phyloP scores from a whole-genome alignment of 2,329 filamentous ascomycete genomes.

The Laburnicola sp. region DNA sequence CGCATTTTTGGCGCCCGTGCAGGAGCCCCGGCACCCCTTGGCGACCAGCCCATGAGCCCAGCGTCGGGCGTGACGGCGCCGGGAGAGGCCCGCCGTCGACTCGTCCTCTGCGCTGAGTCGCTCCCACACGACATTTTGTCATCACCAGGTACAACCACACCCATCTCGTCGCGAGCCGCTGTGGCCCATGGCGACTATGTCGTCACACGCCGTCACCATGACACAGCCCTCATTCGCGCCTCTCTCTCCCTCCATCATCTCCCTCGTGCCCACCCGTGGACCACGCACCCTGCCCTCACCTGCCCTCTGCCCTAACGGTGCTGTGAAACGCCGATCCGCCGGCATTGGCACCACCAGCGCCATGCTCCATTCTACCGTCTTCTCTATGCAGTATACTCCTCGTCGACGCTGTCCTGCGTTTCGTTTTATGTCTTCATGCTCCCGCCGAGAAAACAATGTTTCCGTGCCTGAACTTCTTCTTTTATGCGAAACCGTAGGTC shows the following conservation, averaged over 20 bases:
- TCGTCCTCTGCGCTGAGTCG: not conserved
- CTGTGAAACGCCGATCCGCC: slow-evolving; percentile 4
- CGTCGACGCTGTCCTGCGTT: no score
- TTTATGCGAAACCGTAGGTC: slow-evolving; percentile 5
- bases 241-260: slow-evolving; percentile 7
- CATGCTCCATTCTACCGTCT: no score
- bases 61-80: no score
- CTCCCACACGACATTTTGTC: not conserved
- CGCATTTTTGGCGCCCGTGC: no score
- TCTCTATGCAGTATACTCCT: no score
- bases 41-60: no score
- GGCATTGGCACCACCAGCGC: no score
- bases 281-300: slow-evolving; percentile 3
- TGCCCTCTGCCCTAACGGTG: not conserved
- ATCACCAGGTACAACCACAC: not conserved
- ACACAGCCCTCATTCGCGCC: slow-evolving; percentile 14
- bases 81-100: not conserved
- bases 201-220: slow-evolving; percentile 12
- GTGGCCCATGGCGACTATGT: slow-evolving; percentile 1
- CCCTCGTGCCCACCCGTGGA: slow-evolving; percentile 1
- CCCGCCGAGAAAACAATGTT: not conserved
- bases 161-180: not conserved
- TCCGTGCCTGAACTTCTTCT: slow-evolving; percentile 5
- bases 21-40: no score
- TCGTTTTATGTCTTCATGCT: slow-evolving; percentile 1